Evolutionary conservation across 176 grass and related monocot genomes (phyloP).

Genomic region (Elaeis guineensis): DNA sequence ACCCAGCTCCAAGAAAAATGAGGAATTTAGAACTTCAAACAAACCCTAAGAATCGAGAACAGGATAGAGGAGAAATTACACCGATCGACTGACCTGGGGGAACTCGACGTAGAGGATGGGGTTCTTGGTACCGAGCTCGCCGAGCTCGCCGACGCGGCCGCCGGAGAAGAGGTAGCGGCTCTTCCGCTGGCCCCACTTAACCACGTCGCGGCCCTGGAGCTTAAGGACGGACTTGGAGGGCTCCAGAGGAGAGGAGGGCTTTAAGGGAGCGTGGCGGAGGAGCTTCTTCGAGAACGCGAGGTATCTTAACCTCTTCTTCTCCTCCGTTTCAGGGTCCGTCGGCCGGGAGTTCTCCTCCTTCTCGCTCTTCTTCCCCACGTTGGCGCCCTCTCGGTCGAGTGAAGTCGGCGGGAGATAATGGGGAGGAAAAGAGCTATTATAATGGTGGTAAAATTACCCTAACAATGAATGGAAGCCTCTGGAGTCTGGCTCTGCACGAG

Average conservation of each 20-base stretch:
- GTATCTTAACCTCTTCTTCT: conserved; percentile 47
- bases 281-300: conserved; percentile 60
- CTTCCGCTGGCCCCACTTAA: conserved; percentile 65
- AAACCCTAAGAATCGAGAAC: neutral
- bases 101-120: conserved; percentile 80
- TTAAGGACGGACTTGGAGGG: conserved; percentile 45
- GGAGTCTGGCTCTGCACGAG: no score
- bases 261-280: conserved; percentile 36
- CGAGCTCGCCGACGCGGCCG: conserved; percentile 70
- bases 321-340: conserved; percentile 37
- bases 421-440: no score
- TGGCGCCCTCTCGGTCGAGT: neutral
- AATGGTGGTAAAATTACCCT: no score
- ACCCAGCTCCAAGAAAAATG: neutral
- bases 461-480: no score
- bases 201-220: conserved; percentile 76
- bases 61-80: neutral
- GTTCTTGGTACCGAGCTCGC: conserved; percentile 71
- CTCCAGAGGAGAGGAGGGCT: conserved; percentile 23
- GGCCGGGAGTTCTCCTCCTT: conserved; percentile 15
- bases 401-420: no score
- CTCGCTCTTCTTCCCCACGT: conserved; percentile 9
- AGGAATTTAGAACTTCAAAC: no score
- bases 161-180: conserved; percentile 76
- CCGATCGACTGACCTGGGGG: conserved; percentile 38